Conservation (phyloP, 192 early-diverging fungal species). For the Coemansia sp. region DNA sequence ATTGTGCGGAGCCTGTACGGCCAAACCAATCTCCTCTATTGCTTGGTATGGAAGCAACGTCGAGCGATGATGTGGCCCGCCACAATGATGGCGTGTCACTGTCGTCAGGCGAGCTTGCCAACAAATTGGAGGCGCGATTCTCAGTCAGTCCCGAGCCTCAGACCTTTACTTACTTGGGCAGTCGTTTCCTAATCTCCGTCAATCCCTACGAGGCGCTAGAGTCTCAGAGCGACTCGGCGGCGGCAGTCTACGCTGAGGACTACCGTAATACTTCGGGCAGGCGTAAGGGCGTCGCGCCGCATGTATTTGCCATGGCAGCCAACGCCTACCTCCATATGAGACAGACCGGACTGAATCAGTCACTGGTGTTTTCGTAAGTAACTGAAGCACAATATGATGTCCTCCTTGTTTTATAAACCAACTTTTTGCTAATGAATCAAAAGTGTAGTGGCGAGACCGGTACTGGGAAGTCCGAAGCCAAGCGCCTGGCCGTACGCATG, state of each 20-base stretch:
- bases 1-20: not conserved
- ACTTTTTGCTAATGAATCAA: not conserved
- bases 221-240: constrained; percentile 60
- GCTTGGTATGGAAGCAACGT: constrained; percentile 35
- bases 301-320: constrained; percentile 82
- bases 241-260: constrained; percentile 73
- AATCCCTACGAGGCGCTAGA: constrained; percentile 65
- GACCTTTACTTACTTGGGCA: constrained; percentile 69
- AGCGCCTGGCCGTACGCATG: constrained; percentile 65
- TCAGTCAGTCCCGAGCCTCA: constrained; percentile 49
- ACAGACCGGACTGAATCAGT: constrained; percentile 86
- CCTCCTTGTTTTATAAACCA: not conserved
- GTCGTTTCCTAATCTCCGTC: constrained; percentile 69
- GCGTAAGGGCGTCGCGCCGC: constrained; percentile 63
- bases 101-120: constrained; percentile 47
- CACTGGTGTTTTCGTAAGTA: constrained; percentile 82
- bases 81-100: constrained; percentile 51
- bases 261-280: constrained; percentile 66
- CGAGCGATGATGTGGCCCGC: constrained; percentile 50
- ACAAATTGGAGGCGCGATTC: constrained; percentile 58
- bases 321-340: constrained; percentile 88
- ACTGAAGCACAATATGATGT: not conserved
- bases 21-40: not conserved
- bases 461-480: constrained; percentile 84
- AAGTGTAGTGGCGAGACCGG: constrained; percentile 79